Evolutionary conservation across 2,329 filamentous ascomycete genomes (phyloP), one percentile per base, ranked within the genome.

Genomic region (Phyllosticta paracitricarpa): DNA sequence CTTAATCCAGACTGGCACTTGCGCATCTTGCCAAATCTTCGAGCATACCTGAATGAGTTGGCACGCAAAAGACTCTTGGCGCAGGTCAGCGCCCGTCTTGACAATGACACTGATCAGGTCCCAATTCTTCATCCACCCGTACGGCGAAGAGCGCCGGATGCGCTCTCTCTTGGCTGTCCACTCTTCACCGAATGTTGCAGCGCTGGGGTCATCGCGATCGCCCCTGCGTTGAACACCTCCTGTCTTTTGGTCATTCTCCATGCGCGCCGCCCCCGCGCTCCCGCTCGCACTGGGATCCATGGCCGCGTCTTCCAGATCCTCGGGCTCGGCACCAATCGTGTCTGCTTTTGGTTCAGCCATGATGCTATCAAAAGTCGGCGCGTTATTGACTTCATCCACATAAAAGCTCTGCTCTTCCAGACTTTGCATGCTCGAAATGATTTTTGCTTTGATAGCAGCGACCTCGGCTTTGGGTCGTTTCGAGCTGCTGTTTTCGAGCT

Each of bases 121-220:
- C 89, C 89, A 94, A 70, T 91, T 93, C 76, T 89, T 89, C 86
- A 91, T 90, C 84, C 88, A 91, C 9, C 89, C 89, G 70, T 92
- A 94, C 0, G 89, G 89, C 0, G 89, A 93, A 1, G 89, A 89
- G 67, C 89, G 88, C 64, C 89, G 83, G 70, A 94, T 91, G 22
- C 89, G 87, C 73, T 93, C 89, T 68, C 88, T 89, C 74, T 94
- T 94, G 61, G 86, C 82, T 67, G 88, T 84, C 89, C 89, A 94
- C 22, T 89, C 89, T 74, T 94, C 89, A 62, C 90, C 89, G 73
- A 94, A 93, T 4, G 90, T 90, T 9, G 89, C 89, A 40, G 89
- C 89, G 68, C 89, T 92, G 52, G 89, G 89, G 70, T 94, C 89
- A 69, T 94, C 89, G 48, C 89, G 85, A 72, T 94, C 89, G 35